Conservation (phyloP, 305 asterid species). For the Ilex paraguariensis region DNA sequence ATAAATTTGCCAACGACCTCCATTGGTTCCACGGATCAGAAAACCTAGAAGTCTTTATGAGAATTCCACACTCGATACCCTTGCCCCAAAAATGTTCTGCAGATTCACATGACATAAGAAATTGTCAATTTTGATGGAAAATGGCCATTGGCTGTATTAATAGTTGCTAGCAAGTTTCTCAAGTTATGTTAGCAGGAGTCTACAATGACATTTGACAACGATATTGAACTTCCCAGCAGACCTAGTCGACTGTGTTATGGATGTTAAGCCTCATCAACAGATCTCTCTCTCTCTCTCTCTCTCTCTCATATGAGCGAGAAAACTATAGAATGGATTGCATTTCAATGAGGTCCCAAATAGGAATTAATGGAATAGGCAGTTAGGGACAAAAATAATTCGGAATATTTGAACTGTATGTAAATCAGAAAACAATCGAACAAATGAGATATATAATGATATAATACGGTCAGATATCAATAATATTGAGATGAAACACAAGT, state of each 20-base stretch:
- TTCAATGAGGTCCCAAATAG: too few relatives aligned
- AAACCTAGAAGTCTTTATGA: slow-evolving; percentile 16
- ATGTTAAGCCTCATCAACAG: neutral
- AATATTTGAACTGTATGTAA: too few relatives aligned
- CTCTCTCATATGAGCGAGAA: too few relatives aligned
- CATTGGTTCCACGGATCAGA: slow-evolving; percentile 39
- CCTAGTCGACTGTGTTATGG: too few relatives aligned
- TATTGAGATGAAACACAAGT: too few relatives aligned
- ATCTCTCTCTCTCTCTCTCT: neutral
- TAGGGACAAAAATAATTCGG: too few relatives aligned
- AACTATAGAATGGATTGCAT: too few relatives aligned
- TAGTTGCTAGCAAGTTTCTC: slow-evolving; percentile 2
- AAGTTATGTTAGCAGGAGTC: slow-evolving; percentile 6
- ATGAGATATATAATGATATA: too few relatives aligned
- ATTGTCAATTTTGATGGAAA: slow-evolving; percentile 28
- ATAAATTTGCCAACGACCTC: slow-evolving; percentile 92
- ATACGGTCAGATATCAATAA: too few relatives aligned
- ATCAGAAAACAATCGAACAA: too few relatives aligned
- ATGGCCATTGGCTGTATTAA: slow-evolving; percentile 3
- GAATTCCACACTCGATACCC: slow-evolving; percentile 27
- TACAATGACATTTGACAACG: neutral
- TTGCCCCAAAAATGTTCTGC: slow-evolving; percentile 49
- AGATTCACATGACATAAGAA: slow-evolving; percentile 45
- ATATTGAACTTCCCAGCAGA: neutral
- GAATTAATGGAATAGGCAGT: too few relatives aligned